A percentile compares a stretch with the other conserved stretches of the same genome.
Evolutionary conservation across 768 basidiomycete genomes (phyloP).

Genomic region (Amanita fuliginea): DNA sequence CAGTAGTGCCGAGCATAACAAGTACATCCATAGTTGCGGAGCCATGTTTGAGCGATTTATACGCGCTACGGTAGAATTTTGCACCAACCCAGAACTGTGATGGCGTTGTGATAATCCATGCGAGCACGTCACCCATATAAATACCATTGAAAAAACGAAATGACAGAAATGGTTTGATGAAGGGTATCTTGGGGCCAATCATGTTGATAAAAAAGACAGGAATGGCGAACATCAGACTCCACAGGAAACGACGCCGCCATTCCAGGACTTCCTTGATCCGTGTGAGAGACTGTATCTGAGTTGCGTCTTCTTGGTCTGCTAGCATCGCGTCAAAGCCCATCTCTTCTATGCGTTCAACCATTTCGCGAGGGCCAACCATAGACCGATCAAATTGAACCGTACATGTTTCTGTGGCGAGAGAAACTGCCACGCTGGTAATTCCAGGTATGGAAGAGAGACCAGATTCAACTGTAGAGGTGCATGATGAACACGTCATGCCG

Average conservation of each 20-base stretch:
- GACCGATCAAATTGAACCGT: conserved; percentile 67
- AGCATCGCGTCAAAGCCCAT: conserved; percentile 89
- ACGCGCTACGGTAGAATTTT: conserved; percentile 84
- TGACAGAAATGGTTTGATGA: conserved; percentile 41
- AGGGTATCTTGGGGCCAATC: conserved; percentile 62
- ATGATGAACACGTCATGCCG: conserved; percentile 87
- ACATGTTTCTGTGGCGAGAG: conserved; percentile 66
- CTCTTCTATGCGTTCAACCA: conserved; percentile 80
- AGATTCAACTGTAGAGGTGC: conserved; percentile 65
- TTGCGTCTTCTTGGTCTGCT: conserved; percentile 67
- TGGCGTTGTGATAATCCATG: conserved; percentile 73
- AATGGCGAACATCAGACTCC: conserved; percentile 67
- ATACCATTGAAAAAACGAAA: conserved; percentile 51
- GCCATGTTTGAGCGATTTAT: conserved; percentile 81
- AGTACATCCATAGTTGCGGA: conserved; percentile 98
- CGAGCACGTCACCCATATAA: conserved; percentile 73
- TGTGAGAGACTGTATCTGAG: conserved; percentile 77
- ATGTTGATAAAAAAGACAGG: conserved; percentile 94
- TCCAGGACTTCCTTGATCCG: conserved; percentile 87
- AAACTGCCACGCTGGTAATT: conserved; percentile 58
- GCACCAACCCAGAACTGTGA: conserved; percentile 88
- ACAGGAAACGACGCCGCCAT: conserved; percentile 73
- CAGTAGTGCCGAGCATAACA: conserved; percentile 88
- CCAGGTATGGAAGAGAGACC: conserved; percentile 64
- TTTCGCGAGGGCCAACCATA: conserved; percentile 69